Base-by-base conservation (phyloP, 768 basidiomycete genomes). In the Strobilomyces dryophilus region DNA sequence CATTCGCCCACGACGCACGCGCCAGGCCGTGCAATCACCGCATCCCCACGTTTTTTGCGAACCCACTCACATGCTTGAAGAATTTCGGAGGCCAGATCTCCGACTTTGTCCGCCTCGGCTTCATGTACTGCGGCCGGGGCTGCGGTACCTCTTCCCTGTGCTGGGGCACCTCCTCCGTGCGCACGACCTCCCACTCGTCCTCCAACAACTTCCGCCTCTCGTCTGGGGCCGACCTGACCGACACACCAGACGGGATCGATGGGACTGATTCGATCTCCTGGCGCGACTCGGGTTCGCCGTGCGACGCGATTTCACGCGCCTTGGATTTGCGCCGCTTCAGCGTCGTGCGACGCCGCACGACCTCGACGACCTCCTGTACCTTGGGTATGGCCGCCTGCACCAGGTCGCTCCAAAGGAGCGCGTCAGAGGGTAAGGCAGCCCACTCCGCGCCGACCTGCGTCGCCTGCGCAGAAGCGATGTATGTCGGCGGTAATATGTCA, bases 401-500 rank as follows among this genome's bases (percentile, higher is more conserved):
- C 61, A 24, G 67, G 68, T 47, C 72, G 61, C 12, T 65, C 60
- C 59, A 73, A 63, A 47, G 20, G 4, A 52, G 3, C 3, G 31
- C 18, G 4, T 36, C 14, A 20, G 59, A 51, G 14, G 29, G 29
- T 6, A 29, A 9, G 29, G 29, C 9, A 6, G 29, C 29, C 29
- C 29, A 29, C 29, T 29, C 29, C 29, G 29, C 29, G 29, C 29
- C 29, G 29, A 29, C 24, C 40, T 49, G 27, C 68, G 56, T 2
- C 6, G 75, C 24, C 40, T 49, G 27, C 68, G 56, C 2, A 5
- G 75, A 63, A 3, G 78, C 71, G 52, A 82, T 80, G n/a, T 74
- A 67, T 8, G 69, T 59, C 5, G 74, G 49, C 2, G 80, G 77
- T 10, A 82, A 67, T 18, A 82, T 74, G 37, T 80, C 77, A 36